Conservation (phyloP, 768 basidiomycete genomes). For the Pleurotus cornucopiae region DNA sequence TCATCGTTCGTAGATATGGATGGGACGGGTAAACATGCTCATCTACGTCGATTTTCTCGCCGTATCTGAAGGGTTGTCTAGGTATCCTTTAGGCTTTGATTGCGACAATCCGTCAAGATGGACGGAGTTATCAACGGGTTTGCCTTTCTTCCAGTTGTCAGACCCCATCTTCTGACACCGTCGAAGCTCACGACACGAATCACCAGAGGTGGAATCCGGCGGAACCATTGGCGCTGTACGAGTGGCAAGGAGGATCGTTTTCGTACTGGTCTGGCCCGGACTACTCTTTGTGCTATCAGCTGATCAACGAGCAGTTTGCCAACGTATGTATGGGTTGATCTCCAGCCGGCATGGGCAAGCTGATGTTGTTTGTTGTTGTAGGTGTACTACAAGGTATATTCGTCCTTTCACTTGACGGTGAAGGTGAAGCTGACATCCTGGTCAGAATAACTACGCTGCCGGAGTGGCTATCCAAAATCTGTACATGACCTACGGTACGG, state of each 20-base stretch:
- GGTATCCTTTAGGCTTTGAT: constrained; percentile 63
- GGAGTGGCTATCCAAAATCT: constrained; percentile 29
- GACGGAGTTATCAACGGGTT: constrained; percentile 35
- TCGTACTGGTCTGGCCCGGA: constrained; percentile 35
- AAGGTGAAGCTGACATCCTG: background rate
- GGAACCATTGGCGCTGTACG: constrained; percentile 31
- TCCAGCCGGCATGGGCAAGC: background rate
- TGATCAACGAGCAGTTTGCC: constrained; percentile 34
- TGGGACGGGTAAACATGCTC: constrained; percentile 21
- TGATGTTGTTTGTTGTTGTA: background rate
- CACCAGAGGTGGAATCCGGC: constrained; percentile 30
- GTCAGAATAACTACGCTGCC: constrained; percentile 31
- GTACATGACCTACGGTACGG: constrained; percentile 32
- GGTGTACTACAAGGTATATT: constrained; percentile 28
- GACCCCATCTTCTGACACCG: background rate
- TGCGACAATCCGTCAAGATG: constrained; percentile 56
- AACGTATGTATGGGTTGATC: constrained; percentile 18
- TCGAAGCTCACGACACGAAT: constrained; percentile 23
- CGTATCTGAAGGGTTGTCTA: constrained; percentile 6
- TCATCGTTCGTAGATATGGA: constrained; percentile 32
- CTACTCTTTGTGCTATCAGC: constrained; percentile 27
- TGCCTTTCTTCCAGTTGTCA: constrained; percentile 9
- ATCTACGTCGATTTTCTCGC: background rate
- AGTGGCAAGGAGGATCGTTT: constrained; percentile 35
- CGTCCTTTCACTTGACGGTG: background rate